Conservation (phyloP, 495 filamentous ascomycete genomes). For the Sordaria brevicollis region DNA sequence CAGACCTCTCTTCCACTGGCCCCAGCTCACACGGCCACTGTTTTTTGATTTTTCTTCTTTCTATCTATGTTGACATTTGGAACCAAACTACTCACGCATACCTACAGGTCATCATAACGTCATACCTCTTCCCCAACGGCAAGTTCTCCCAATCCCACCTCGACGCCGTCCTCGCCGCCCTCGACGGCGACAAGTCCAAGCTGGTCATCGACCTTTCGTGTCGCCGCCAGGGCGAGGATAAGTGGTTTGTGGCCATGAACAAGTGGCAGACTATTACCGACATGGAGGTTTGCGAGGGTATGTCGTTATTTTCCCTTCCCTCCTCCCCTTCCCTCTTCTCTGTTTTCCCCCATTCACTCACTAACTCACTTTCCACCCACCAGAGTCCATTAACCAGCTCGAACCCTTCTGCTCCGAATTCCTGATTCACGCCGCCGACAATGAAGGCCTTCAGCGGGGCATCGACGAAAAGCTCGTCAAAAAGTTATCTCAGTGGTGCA, state of each 20-base stretch:
- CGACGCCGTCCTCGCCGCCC: slow-evolving; percentile 54
- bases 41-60: not conserved
- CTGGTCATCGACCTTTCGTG: slow-evolving; percentile 94
- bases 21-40: not conserved
- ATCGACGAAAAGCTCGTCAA: slow-evolving; percentile 79
- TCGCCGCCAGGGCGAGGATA: slow-evolving; percentile 53
- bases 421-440: slow-evolving; percentile 96
- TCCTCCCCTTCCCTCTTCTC: not conserved
- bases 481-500: slow-evolving; percentile 71
- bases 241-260: slow-evolving; percentile 93
- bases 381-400: slow-evolving; percentile 65
- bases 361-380: not conserved
- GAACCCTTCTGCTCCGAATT: slow-evolving; percentile 93
- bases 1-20: not conserved
- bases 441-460: slow-evolving; percentile 82
- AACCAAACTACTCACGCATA: not conserved
- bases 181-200: slow-evolving; percentile 65
- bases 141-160: slow-evolving; percentile 68
- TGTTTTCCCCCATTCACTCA: not conserved
- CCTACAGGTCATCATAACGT: slow-evolving; percentile 71
- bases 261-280: slow-evolving; percentile 97
- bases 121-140: slow-evolving; percentile 70
- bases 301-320: slow-evolving; percentile 4
- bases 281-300: slow-evolving; percentile 82
- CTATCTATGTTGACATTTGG: not conserved